phyloP scores from a whole-genome alignment of 495 filamentous ascomycete genomes.

The Neurospora sp. region DNA sequence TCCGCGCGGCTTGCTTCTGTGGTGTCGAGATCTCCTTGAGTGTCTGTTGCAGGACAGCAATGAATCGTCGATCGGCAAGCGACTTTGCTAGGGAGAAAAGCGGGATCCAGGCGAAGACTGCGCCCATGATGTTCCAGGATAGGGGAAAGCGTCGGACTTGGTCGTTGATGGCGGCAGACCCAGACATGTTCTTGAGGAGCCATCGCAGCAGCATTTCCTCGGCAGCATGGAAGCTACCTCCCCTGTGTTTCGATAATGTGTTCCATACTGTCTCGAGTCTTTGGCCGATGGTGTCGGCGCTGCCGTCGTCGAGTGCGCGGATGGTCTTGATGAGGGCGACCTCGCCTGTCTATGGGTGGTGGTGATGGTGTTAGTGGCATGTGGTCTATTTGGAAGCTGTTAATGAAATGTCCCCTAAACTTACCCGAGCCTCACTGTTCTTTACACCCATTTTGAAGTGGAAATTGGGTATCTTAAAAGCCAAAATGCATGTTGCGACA shows the following conservation, averaged over 20 bases:
- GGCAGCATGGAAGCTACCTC: slow-evolving; percentile 31
- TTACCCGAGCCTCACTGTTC: neutral
- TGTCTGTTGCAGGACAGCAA: slow-evolving; percentile 30
- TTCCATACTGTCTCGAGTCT: slow-evolving; percentile 31
- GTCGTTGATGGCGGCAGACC: slow-evolving; percentile 28
- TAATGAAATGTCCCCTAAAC: neutral
- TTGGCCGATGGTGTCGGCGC: slow-evolving; percentile 24
- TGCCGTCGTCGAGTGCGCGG: slow-evolving; percentile 30
- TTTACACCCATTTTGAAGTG: neutral
- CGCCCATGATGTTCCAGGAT: slow-evolving; percentile 32
- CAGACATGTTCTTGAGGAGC: slow-evolving; percentile 40
- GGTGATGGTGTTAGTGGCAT: neutral
- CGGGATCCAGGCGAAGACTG: slow-evolving; percentile 31
- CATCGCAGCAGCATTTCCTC: slow-evolving; percentile 39
- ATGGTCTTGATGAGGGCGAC: slow-evolving; percentile 16
- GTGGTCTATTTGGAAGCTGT: neutral
- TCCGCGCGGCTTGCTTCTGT: neutral
- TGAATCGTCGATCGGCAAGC: slow-evolving; percentile 34
- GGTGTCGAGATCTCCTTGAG: slow-evolving; percentile 32
- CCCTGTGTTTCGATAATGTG: slow-evolving; percentile 18
- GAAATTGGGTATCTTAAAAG: neutral
- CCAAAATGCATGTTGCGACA: neutral
- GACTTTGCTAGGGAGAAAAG: slow-evolving; percentile 35
- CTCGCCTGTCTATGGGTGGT: slow-evolving; percentile 12
- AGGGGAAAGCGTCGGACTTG: slow-evolving; percentile 33